These are phyloP conservation scores for Trifolium fragiferum DNA, from an alignment of 306 rosid species.

Conservation along the genomic window DNA sequence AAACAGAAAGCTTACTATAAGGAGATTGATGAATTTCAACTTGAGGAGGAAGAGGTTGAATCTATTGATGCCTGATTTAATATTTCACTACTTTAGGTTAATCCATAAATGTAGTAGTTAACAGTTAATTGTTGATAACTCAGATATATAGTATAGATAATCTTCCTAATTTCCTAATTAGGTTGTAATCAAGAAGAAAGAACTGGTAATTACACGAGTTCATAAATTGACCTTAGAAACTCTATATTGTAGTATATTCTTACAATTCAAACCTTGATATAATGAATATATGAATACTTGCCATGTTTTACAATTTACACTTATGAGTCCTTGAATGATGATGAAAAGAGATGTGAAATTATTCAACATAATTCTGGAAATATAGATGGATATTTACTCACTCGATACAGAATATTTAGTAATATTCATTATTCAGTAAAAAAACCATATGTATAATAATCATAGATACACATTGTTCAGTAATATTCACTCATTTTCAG, in stretches of 20 bases:
- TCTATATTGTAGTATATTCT: not conserved
- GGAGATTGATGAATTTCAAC: conserved; percentile 74
- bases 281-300: not conserved
- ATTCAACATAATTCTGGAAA: not conserved
- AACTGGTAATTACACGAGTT: not conserved
- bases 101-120: conserved; percentile 2
- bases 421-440: too few relatives aligned
- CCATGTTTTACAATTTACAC: not conserved
- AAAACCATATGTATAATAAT: not conserved
- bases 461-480: not conserved
- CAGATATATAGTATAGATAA: not conserved
- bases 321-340: not conserved
- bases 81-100: not conserved
- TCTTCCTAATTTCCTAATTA: conserved; percentile 7
- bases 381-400: not conserved
- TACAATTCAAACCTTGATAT: not conserved
- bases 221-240: conserved; percentile 9
- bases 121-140: not conserved
- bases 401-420: not conserved
- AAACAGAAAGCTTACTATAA: conserved; percentile 72
- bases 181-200: conserved; percentile 18
- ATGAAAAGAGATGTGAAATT: not conserved
- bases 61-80: conserved; percentile 42
- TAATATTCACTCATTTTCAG: conserved; percentile 4
- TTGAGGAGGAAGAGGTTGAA: conserved; percentile 72